These are phyloP conservation scores for Taphrina deformans DNA, from an alignment of 1,139 yeast genomes.

Conservation along the genomic window DNA sequence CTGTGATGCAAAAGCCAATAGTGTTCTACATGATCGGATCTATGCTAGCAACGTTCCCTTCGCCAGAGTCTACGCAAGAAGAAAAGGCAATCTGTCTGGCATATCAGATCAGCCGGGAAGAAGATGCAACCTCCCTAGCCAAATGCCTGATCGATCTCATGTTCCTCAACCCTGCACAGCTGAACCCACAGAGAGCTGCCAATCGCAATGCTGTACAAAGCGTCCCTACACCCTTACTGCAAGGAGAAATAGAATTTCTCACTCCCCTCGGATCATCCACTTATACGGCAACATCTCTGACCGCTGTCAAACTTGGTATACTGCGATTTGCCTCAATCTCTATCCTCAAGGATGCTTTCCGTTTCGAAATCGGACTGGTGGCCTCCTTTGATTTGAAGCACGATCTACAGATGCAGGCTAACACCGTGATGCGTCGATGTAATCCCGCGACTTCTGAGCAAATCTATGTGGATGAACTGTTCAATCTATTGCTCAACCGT, in stretches of 20 bases:
- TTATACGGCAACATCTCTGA: conserved; percentile 55
- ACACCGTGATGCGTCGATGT: conserved; percentile 2
- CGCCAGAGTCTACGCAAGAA: not conserved
- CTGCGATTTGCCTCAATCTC: conserved; percentile 47
- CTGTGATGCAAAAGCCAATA: not conserved
- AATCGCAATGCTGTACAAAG: not conserved
- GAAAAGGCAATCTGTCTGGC: not conserved
- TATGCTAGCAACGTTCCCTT: not conserved
- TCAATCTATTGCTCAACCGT: conserved; percentile 39
- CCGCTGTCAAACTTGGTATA: conserved; percentile 53
- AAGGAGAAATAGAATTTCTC: conserved; percentile 58
- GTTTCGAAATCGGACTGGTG: conserved; percentile 52
- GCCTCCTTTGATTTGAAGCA: conserved; percentile 66
- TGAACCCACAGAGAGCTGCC: not conserved
- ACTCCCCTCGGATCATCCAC: conserved; percentile 67
- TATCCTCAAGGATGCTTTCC: conserved; percentile 49
- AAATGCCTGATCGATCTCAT: not conserved
- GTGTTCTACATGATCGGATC: not conserved
- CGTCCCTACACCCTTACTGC: not conserved
- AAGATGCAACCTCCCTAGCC: not conserved
- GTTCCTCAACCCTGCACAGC: not conserved
- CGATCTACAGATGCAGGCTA: conserved; percentile 51
- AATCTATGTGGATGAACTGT: not conserved
- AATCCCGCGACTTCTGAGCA: not conserved
- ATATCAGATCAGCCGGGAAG: not conserved